Evolutionary conservation across 208 protist genomes (phyloP), one percentile per base, ranked within the genome.

Genomic region (Acanthamoeba divionensis): DNA sequence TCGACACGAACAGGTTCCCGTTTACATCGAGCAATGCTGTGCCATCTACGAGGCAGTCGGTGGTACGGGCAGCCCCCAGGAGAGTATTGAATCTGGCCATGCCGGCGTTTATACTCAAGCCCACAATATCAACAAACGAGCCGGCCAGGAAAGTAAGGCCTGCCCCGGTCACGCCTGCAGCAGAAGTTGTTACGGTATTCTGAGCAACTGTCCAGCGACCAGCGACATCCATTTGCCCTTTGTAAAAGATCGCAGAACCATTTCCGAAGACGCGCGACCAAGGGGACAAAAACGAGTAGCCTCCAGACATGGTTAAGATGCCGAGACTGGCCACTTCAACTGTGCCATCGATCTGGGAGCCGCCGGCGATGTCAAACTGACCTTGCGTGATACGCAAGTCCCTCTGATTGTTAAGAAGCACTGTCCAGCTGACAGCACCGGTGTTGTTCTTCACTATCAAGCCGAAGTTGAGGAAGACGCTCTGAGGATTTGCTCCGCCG

Each of bases 401-500:
- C 33, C n/a, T 36, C 52, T 65, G 36, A 57, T 85, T 85, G 75
- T 66, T 9, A 10, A 85, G 75, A 36, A 57, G 75, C 36, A 62
- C 29, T 4, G 75, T 33, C 50, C 47, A 85, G 13, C 24, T 55
- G 15, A 44, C 21, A 18, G 18, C 65, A 36, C 52, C 75, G 26
- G 45, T 10, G 69, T 15, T 57, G 52, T 31, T n/a, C 52, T 50
- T 57, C 52, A 65, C 73, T 21, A 83, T 50, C 47, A n/a, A 52
- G 75, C 31, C 75, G 5, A 18, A 33, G 75, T 85, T 85, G 75
- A 85, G 60, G 75, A 85, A 62, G 10, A 38, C 5, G 75, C 75
- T 66, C 75, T 85, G 67, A 21, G 26, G 52, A 18, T 10, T 24
- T n/a, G 75, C 45, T 12, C 44, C 41, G 33, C 54, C 21, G 15